These are phyloP conservation scores for Dictyostelium purpureum DNA, from an alignment of 78 protist species.

Conservation along the genomic window DNA sequence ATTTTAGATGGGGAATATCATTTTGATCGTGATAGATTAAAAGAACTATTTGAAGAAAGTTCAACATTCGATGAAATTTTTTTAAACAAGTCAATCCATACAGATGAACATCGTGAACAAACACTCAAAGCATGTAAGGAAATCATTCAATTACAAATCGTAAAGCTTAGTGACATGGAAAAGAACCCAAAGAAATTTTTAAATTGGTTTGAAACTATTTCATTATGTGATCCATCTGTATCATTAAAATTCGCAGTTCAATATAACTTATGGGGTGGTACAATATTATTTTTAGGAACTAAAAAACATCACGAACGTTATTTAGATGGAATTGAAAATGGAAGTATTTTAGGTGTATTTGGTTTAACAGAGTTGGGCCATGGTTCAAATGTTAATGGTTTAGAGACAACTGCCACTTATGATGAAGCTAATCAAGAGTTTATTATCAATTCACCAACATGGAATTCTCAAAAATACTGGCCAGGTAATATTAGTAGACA, in stretches of 20 bases:
- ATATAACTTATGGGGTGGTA: constrained; percentile 75
- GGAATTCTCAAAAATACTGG: constrained; percentile 75
- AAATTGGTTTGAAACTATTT: constrained; percentile 65
- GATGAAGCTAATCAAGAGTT: constrained; percentile 60
- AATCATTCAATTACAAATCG: constrained; percentile 9
- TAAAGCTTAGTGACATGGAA: constrained; percentile 16
- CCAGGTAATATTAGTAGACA: constrained; percentile 72
- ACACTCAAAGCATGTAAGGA: constrained; percentile 19
- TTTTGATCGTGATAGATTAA: constrained; percentile 13
- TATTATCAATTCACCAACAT: constrained; percentile 67
- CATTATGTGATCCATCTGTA: constrained; percentile 40
- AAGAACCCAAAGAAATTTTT: constrained; percentile 47
- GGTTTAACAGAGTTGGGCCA: constrained; percentile 76
- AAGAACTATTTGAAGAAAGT: constrained; percentile 17
- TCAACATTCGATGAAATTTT: constrained; percentile 32
- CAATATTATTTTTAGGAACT: constrained; percentile 58
- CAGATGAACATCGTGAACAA: constrained; percentile 13
- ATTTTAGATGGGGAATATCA: constrained; percentile 52
- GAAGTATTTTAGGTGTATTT: constrained; percentile 55
- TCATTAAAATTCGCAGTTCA: constrained; percentile 71
- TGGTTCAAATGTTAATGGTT: constrained; percentile 84
- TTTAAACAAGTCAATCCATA: neutral
- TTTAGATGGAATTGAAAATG: constrained; percentile 16
- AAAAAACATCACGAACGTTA: constrained; percentile 59
- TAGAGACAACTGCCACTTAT: constrained; percentile 87